These are phyloP conservation scores for Nicotiana otophora DNA, from an alignment of 257 asterid genomes.

Conservation along the genomic window DNA sequence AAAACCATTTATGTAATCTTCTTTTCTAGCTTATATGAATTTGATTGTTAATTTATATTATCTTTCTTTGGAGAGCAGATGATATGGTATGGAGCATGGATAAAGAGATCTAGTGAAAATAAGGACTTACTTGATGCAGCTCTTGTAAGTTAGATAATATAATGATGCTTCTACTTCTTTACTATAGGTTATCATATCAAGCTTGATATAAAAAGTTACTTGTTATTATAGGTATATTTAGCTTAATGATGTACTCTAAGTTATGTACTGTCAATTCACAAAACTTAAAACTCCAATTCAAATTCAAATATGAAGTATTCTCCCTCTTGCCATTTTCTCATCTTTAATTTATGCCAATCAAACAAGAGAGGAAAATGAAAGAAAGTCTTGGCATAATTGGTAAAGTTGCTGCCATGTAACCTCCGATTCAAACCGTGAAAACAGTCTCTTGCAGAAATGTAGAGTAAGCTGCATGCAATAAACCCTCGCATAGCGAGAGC, in stretches of 20 bases:
- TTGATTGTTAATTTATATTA: neutral
- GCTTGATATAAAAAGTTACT: neutral
- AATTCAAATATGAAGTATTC: neutral
- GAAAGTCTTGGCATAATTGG: too few species aligned
- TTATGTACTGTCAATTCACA: neutral
- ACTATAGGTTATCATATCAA: neutral
- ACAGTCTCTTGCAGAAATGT: too few species aligned
- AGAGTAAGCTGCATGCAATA: too few species aligned
- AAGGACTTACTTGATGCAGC: slow-evolving; percentile 29
- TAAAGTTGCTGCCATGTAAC: too few species aligned
- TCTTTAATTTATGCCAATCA: neutral
- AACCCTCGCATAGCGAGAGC: too few species aligned
- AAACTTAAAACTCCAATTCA: neutral
- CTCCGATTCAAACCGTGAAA: too few species aligned
- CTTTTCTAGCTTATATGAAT: neutral
- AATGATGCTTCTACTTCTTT: neutral
- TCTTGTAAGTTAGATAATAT: slow-evolving; percentile 40
- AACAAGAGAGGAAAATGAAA: neutral
- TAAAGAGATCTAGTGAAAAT: slow-evolving; percentile 42
- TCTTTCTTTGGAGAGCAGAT: slow-evolving; percentile 23
- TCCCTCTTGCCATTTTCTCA: neutral
- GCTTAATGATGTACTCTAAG: too few species aligned
- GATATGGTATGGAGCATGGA: slow-evolving; percentile 82
- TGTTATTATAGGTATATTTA: too few species aligned
- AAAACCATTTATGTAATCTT: too few species aligned